A percentile compares a stretch with the other conserved stretches of the same genome.
Evolutionary conservation across 805 yeast species (phyloP).

Genomic region (Candida sphagnicola): DNA sequence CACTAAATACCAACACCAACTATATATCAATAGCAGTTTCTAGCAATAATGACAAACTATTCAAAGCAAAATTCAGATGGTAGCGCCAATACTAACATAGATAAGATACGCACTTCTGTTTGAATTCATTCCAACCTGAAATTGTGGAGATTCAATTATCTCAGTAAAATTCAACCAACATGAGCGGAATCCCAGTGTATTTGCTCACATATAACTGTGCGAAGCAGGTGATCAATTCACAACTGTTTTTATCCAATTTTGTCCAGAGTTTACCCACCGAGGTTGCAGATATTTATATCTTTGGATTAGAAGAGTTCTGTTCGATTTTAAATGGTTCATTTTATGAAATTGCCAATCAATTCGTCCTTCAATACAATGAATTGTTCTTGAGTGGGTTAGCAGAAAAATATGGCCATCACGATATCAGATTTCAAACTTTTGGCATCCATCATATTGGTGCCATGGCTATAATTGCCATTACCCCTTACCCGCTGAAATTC

Average conservation of each 20-base stretch:
- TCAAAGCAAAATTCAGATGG: too few relatives aligned
- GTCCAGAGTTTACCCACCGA: slow-evolving; percentile 22
- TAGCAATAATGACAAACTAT: too few relatives aligned
- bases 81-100: too few relatives aligned
- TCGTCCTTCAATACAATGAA: slow-evolving; percentile 34
- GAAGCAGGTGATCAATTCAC: slow-evolving; percentile 37
- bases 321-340: slow-evolving; percentile 53
- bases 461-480: slow-evolving; percentile 49
- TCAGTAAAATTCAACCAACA: neutral
- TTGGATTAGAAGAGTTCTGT: slow-evolving; percentile 67
- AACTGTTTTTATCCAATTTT: slow-evolving; percentile 24
- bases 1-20: too few relatives aligned
- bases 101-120: too few relatives aligned
- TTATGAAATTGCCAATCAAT: slow-evolving; percentile 28
- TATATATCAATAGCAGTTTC: too few relatives aligned
- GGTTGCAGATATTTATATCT: slow-evolving; percentile 46
- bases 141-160: too few relatives aligned
- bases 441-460: slow-evolving; percentile 52
- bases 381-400: slow-evolving; percentile 31
- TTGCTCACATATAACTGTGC: slow-evolving; percentile 56
- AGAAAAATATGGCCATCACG: slow-evolving; percentile 23
- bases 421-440: slow-evolving; percentile 36
- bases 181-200: slow-evolving; percentile 15
- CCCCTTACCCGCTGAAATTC: slow-evolving; percentile 37
- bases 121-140: too few relatives aligned